Conservation (phyloP, 768 basidiomycete species). For the Lactarius indigo region DNA sequence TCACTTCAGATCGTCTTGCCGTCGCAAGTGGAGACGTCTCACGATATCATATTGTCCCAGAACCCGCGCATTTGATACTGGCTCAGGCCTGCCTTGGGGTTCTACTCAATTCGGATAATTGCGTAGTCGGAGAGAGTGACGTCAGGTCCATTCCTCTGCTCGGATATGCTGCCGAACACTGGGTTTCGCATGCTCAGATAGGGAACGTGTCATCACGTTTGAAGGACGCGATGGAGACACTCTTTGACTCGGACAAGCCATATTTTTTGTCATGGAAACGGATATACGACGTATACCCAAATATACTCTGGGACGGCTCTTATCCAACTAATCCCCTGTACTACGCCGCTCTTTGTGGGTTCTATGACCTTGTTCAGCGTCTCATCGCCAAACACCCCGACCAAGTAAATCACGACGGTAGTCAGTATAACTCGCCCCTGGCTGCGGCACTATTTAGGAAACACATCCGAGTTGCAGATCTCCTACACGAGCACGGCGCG, state of each 20-base stretch:
- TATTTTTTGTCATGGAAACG: not conserved
- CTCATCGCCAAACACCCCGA: not conserved
- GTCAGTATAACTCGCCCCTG: not conserved
- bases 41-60: not conserved
- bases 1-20: not conserved
- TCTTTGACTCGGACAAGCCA: not conserved
- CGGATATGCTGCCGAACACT: not conserved
- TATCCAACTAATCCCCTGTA: not conserved
- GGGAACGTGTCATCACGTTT: not conserved
- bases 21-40: not conserved
- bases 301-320: too few relatives aligned
- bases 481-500: not conserved
- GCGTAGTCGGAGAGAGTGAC: accelerated
- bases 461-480: not conserved
- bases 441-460: not conserved
- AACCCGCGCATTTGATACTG: not conserved
- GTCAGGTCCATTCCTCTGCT: not conserved
- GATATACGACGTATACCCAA: not conserved
- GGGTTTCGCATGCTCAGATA: not conserved
- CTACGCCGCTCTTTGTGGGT: not conserved
- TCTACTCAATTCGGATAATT: not conserved
- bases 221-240: not conserved
- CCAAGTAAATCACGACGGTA: not conserved
- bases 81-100: not conserved
- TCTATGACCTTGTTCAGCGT: not conserved